Percentiles rank a stretch among this genome's conserved stretches.
These are phyloP conservation scores for Sapria himalayana DNA, from an alignment of 345 rosid genomes.

Conservation along the genomic window DNA sequence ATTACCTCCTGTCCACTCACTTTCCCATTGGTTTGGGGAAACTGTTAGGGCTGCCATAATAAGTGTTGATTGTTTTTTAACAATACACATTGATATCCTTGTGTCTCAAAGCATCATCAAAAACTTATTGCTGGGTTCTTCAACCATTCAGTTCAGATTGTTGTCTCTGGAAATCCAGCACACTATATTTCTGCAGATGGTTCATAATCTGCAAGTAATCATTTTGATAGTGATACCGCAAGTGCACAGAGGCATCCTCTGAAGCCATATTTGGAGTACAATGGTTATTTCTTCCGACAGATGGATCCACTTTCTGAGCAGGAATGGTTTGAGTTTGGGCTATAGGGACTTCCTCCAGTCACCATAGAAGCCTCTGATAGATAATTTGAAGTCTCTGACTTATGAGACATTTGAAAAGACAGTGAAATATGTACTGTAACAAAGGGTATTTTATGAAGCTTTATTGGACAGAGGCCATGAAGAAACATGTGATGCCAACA, in stretches of 20 bases:
- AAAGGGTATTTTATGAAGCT: constrained; percentile 68
- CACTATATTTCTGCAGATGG: constrained; percentile 13
- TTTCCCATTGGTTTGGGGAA: no score
- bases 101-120: no score
- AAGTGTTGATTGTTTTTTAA: no score
- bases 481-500: no score
- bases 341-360: constrained; percentile 88
- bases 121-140: no score
- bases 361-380: constrained; percentile 99
- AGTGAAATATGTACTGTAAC: constrained; percentile 78
- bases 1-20: no score
- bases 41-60: no score
- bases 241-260: constrained; percentile 41
- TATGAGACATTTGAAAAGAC: constrained; percentile 93
- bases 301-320: constrained; percentile 92
- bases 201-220: constrained; percentile 13
- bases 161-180: constrained; percentile 29
- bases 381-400: constrained; percentile 94
- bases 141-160: no score
- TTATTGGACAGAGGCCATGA: constrained; percentile 75
- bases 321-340: constrained; percentile 88
- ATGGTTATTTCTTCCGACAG: constrained; percentile 63
- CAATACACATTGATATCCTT: no score
- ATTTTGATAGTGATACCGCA: constrained; percentile 15
- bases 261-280: constrained; percentile 69